Base-by-base conservation (phyloP, 2,329 filamentous ascomycete species). In the Xylaria sp. region DNA sequence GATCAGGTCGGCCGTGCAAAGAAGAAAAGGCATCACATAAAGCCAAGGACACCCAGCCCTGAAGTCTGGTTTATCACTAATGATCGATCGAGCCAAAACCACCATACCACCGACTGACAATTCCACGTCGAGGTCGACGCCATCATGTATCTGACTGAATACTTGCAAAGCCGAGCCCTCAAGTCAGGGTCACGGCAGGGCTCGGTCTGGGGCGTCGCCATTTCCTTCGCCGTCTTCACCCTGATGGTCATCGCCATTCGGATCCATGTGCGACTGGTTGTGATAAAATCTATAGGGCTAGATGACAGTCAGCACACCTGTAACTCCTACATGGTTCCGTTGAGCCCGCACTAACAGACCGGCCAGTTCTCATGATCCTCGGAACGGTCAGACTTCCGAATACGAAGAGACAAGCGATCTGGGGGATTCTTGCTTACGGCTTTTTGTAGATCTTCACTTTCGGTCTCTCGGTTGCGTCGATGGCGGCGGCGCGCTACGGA, bases 381-480 rank as follows among this genome's bases (percentile, higher is more conserved):
- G 53, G 53, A 19, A 45, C 53, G 38, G 52, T 56, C n/a, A 19
- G 52, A 9, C 7, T 13, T 13, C n/a, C 7, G 11, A 34, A 13
- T 7, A 13, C 37, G 16, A 16, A 9, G 17, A 2, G 8, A 7
- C 16, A 8, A n/a, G n/a, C n/a, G n/a, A n/a, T n/a, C n/a, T n/a
- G n/a, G n/a, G 4, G 19, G 1, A 13, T 8, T 17, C 1, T n/a
- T 7, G 39, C 17, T 13, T n/a, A 38, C 39, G 19, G 24, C 29
- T 17, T 7, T 4, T 2, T 9, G 2, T 22, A 57, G 54, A 11
- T 54, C 17, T 45, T 50, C 19, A 44, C 54, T 1, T 53, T 57
- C 22, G 54, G 54, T 16, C 50, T 57, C 3, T 57, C 54, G 3
- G 54, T 38, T 2, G 45, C 46, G 2, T 57, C 54, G 7, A 54